Conservation (phyloP, 306 rosid genomes). For the Cyclanthera cordifolia region DNA sequence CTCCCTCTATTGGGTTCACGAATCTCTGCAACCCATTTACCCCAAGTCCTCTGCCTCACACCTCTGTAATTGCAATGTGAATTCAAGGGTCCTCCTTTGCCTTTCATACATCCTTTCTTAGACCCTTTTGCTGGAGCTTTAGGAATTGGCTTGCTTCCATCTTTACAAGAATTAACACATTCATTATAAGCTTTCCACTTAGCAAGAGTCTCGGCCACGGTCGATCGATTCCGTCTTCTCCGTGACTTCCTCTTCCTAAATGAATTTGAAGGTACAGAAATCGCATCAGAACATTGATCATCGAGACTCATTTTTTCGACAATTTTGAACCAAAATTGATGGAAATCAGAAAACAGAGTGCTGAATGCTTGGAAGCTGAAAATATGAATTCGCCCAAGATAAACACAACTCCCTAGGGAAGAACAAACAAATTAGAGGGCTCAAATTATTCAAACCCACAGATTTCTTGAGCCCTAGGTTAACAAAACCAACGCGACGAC, state of each 20-base stretch:
- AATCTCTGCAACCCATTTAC: conserved; percentile 92
- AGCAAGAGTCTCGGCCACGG: conserved; percentile 56
- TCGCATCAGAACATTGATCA: conserved; percentile 23
- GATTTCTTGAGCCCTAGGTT: conserved; percentile 2
- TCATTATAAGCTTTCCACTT: conserved; percentile 64
- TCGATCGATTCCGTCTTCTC: conserved; percentile 40
- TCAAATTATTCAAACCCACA: background rate
- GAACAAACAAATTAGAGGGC: background rate
- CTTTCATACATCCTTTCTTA: conserved; percentile 98
- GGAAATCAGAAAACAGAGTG: background rate
- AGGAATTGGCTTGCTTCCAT: conserved; percentile 22
- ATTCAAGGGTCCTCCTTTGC: conserved; percentile 93
- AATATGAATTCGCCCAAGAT: background rate
- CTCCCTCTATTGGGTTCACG: conserved; percentile 69
- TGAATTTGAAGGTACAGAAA: conserved; percentile 25
- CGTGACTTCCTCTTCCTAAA: conserved; percentile 69
- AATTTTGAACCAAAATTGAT: background rate
- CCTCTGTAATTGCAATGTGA: conserved; percentile 66
- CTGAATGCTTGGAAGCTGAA: background rate
- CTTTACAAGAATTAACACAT: conserved; percentile 17
- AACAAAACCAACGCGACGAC: background rate
- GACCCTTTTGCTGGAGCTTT: conserved; percentile 79
- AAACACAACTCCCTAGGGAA: background rate
- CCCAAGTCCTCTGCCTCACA: conserved; percentile 98
- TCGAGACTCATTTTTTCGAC: conserved; percentile 37